phyloP scores from a whole-genome alignment of 129 eudicot species.

The Flaveria bidentis region DNA sequence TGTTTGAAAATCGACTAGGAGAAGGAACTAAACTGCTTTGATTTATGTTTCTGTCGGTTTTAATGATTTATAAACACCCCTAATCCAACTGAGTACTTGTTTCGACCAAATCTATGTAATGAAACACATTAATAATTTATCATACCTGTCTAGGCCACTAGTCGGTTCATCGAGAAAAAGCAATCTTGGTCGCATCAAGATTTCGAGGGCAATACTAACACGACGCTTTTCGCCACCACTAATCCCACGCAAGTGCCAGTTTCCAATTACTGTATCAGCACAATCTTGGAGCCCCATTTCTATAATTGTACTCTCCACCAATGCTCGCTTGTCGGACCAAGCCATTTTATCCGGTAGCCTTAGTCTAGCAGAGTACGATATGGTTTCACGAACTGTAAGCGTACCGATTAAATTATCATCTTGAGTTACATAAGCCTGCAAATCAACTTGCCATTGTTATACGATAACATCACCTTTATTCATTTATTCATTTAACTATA shows the following conservation, averaged over 20 bases:
- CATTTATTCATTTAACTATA: neutral
- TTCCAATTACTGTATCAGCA: slow-evolving; percentile 93
- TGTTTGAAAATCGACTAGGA: too few species aligned
- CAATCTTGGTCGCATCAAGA: slow-evolving; percentile 88
- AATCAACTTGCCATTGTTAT: neutral
- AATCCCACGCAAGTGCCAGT: slow-evolving; percentile 96
- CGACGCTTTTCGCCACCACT: slow-evolving; percentile 96
- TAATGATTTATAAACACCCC: too few species aligned
- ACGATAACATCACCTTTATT: neutral
- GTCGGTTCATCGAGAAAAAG: slow-evolving; percentile 98
- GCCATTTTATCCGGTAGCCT: slow-evolving; percentile 87
- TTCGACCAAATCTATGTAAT: neutral
- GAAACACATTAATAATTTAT: neutral
- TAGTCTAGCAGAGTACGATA: slow-evolving; percentile 80
- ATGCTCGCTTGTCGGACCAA: slow-evolving; percentile 69
- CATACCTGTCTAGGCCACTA: slow-evolving; percentile 88
- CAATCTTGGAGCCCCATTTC: slow-evolving; percentile 99
- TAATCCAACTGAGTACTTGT: too few species aligned
- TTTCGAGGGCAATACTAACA: slow-evolving; percentile 94
- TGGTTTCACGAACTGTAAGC: slow-evolving; percentile 93
- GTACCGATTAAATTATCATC: slow-evolving; percentile 98
- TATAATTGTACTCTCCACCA: slow-evolving; percentile 90
- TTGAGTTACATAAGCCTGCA: slow-evolving; percentile 97
- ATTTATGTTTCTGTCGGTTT: too few species aligned
- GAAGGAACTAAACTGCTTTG: too few species aligned